A percentile compares a stretch with the other conserved stretches of the same genome.
These are phyloP conservation scores for Eragrostis tef DNA, from an alignment of 202 grass and related monocot genomes.

Conservation along the genomic window DNA sequence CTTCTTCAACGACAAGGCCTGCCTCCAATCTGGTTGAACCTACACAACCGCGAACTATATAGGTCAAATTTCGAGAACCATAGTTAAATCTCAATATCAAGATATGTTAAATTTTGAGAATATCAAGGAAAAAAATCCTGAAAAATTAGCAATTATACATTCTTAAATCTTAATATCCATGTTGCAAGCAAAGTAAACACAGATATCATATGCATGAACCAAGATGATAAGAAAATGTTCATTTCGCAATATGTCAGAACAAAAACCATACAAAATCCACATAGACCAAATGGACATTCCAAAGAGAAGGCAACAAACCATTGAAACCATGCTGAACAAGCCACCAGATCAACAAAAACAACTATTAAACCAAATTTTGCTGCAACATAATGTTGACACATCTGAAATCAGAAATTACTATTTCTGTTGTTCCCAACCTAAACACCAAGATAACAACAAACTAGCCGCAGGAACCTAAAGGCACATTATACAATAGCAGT, in stretches of 20 bases:
- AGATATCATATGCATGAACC: not conserved
- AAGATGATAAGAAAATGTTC: not conserved
- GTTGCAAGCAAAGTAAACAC: slow-evolving; percentile 5
- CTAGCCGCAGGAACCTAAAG: not conserved
- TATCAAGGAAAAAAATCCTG: not conserved
- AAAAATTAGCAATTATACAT: not conserved
- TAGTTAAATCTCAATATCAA: too few species aligned
- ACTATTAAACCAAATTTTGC: not conserved
- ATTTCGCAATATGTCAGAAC: not conserved
- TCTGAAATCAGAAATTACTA: not conserved
- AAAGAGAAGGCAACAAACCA: slow-evolving; percentile 15
- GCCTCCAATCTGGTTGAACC: slow-evolving; percentile 94
- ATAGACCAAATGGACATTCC: not conserved
- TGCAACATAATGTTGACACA: not conserved
- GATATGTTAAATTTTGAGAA: too few species aligned
- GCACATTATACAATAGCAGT: not conserved
- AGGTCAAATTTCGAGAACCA: slow-evolving; percentile 3
- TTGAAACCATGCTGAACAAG: not conserved
- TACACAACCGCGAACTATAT: slow-evolving; percentile 46
- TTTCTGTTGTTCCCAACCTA: not conserved
- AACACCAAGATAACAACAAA: not conserved
- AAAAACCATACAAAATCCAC: not conserved
- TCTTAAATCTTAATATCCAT: not conserved
- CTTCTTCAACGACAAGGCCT: slow-evolving; percentile 79
- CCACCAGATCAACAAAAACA: not conserved